A percentile compares a stretch with the other conserved stretches of the same genome.
These are phyloP conservation scores for Penicillium sp. DNA, from an alignment of 2,329 filamentous ascomycete species.

Conservation along the genomic window DNA sequence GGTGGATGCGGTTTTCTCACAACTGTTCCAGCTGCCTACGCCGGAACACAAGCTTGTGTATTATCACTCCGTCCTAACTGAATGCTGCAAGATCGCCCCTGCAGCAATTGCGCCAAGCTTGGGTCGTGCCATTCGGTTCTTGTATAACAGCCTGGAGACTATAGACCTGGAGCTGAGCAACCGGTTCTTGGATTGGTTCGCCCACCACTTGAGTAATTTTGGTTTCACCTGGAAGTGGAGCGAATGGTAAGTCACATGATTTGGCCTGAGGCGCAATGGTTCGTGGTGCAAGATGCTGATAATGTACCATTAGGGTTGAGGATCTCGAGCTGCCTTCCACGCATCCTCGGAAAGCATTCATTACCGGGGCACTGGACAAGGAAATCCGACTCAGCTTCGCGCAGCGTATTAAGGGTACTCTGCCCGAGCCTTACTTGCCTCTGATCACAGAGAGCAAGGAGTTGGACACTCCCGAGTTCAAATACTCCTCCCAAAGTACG, in stretches of 20 bases:
- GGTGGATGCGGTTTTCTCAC: constrained; percentile 96
- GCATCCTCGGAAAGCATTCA: constrained; percentile 91
- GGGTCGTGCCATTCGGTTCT: constrained; percentile 85
- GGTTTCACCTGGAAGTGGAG: constrained; percentile 99
- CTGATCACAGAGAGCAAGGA: constrained; percentile 87
- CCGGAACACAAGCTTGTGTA: constrained; percentile 95
- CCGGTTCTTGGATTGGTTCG: constrained; percentile 95
- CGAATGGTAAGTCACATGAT: constrained; percentile 68
- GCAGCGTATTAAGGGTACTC: constrained; percentile 89
- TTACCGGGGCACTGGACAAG: constrained; percentile 87
- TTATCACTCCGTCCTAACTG: constrained; percentile 92
- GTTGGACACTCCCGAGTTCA: constrained; percentile 94
- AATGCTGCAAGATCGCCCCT: constrained; percentile 93
- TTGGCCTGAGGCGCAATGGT: too few relatives aligned
- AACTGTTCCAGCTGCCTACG: constrained; percentile 82
- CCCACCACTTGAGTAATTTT: constrained; percentile 97
- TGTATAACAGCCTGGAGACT: constrained; percentile 78
- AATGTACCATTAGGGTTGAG: constrained; percentile 58
- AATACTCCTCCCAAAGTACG: constrained; percentile 75
- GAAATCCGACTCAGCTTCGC: constrained; percentile 96
- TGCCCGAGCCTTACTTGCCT: constrained; percentile 78
- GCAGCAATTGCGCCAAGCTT: constrained; percentile 94
- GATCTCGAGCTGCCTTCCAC: constrained; percentile 76
- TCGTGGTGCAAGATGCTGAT: constrained; percentile 16
- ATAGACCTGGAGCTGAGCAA: constrained; percentile 86